Conservation (phyloP, 371 early-diverging fungal species). For the Mycotypha africana region DNA sequence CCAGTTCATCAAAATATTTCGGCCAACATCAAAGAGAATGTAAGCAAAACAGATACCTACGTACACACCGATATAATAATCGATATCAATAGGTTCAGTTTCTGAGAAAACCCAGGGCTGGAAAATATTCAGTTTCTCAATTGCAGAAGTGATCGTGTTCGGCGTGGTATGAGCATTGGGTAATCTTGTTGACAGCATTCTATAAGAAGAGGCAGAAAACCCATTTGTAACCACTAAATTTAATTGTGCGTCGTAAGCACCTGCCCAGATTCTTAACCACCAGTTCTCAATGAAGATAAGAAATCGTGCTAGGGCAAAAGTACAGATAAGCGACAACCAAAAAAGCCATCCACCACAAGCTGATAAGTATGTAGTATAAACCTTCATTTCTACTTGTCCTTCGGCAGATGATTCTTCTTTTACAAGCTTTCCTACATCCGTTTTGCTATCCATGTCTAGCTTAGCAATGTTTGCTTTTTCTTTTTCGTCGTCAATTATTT, state of each 20-base stretch:
- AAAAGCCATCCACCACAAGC: constrained; percentile 64
- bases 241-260: constrained; percentile 8
- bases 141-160: constrained; percentile 16
- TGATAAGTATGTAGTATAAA: constrained; percentile 56
- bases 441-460: constrained; percentile 16
- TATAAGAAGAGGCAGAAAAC: neutral
- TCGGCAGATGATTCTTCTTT: constrained; percentile 34
- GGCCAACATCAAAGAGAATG: constrained; percentile 10
- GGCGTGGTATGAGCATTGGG: constrained; percentile 7
- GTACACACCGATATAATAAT: constrained; percentile 23
- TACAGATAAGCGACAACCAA: constrained; percentile 37
- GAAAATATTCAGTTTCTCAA: constrained; percentile 18
- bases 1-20: constrained; percentile 27
- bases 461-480: too few relatives aligned
- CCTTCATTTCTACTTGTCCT: constrained; percentile 55
- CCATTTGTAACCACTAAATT: neutral
- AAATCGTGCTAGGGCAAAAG: constrained; percentile 44
- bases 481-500: constrained; percentile 19
- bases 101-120: constrained; percentile 21
- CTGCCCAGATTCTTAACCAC: constrained; percentile 28
- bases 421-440: constrained; percentile 36
- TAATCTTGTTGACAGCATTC: neutral
- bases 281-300: constrained; percentile 40
- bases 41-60: constrained; percentile 9
- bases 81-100: constrained; percentile 14